Evolutionary conservation across 1,139 yeast species (phyloP), one percentile per base, ranked within the genome.

Genomic region (Diutina mesorugosa): DNA sequence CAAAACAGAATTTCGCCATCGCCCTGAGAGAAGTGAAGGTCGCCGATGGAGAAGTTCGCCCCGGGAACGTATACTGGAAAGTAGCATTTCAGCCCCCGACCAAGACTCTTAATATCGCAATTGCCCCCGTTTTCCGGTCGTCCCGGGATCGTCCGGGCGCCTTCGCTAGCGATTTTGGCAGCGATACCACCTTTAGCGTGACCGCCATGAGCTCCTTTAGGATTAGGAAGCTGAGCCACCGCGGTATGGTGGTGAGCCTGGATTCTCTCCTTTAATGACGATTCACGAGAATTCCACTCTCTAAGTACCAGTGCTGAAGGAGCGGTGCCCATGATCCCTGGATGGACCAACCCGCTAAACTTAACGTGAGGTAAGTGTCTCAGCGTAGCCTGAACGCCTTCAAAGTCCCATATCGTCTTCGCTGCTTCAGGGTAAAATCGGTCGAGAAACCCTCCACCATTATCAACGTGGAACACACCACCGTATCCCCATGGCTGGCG

Each of bases 401-500:
- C 81, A 57, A 78, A 74, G 60, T 78, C 82, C 64, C 76, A 78
- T 48, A 78, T 70, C 2, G 82, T 80, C 61, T 77, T 78, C 6
- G 81, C 80, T 26, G 78, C 75, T 56, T 74, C 72, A 2, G 81
- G 81, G 62, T 76, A 77, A 60, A 72, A 74, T 56, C 67, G 67
- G 59, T 77, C 80, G 47, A 77, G 66, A 60, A 77, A 77, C 6
- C 81, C 80, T 10, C 81, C 81, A 3, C 81, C 81, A 59, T 78
- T 77, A 55, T 67, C 69, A 60, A 71, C 74, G 57, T 74, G 75
- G 61, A 78, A 78, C 2, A 77, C 65, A 14, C 80, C 81, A 60
- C 76, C 71, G 62, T 77, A 77, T 1, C 81, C 81, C 81, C 81
- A 77, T 6, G 81, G 80, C 59, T 72, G 79, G 61, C 77, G 68